These are phyloP conservation scores for Phytophthora agathidicida DNA, from an alignment of 352 stramenopile genomes.

Conservation along the genomic window DNA sequence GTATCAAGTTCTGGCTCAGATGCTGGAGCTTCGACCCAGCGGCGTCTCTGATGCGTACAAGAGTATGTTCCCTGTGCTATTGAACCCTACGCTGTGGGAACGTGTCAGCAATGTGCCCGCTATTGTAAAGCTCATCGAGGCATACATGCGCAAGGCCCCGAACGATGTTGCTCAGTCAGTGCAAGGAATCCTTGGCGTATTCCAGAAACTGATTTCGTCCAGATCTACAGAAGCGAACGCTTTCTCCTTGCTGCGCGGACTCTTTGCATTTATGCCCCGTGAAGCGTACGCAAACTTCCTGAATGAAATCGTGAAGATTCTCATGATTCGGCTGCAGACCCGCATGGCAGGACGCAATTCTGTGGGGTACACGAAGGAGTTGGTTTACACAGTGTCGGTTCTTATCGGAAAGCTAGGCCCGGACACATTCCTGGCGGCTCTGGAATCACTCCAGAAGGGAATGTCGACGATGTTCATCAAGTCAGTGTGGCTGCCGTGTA, in stretches of 20 bases:
- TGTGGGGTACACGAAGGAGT: slow-evolving; percentile 80
- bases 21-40: slow-evolving; percentile 94
- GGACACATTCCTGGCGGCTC: slow-evolving; percentile 69
- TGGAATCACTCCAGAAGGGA: slow-evolving; percentile 90
- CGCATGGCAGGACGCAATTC: slow-evolving; percentile 91
- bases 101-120: slow-evolving; percentile 96
- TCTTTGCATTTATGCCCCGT: slow-evolving; percentile 90
- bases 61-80: slow-evolving; percentile 94
- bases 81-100: slow-evolving; percentile 96
- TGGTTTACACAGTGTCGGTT: slow-evolving; percentile 90
- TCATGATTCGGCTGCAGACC: slow-evolving; percentile 94
- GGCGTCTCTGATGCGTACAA: slow-evolving; percentile 93
- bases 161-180: slow-evolving; percentile 85
- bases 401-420: slow-evolving; percentile 91
- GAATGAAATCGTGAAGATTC: slow-evolving; percentile 93
- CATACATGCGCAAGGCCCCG: slow-evolving; percentile 96
- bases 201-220: slow-evolving; percentile 97
- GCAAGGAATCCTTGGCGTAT: slow-evolving; percentile 95
- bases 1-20: slow-evolving; percentile 98
- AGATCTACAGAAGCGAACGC: slow-evolving; percentile 92
- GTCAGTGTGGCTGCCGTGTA: slow-evolving; percentile 89
- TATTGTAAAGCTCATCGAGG: slow-evolving; percentile 96
- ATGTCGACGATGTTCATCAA: slow-evolving; percentile 93
- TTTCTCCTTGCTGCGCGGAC: slow-evolving; percentile 92
- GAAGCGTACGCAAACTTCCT: slow-evolving; percentile 80